These are phyloP conservation scores for Pisolithus microcarpus DNA, from an alignment of 768 basidiomycete genomes.

Conservation along the genomic window DNA sequence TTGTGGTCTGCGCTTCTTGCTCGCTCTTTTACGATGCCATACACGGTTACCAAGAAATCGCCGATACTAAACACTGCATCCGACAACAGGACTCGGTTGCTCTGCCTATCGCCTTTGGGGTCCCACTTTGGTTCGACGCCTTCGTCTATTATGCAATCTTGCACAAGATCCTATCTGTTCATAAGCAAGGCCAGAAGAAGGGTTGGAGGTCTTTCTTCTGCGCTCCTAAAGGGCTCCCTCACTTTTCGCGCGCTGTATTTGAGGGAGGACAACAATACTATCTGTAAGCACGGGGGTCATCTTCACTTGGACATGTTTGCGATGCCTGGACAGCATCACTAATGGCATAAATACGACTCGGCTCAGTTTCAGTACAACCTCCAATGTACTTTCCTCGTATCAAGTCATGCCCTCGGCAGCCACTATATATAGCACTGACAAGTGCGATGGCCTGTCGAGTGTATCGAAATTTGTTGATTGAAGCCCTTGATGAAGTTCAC, in stretches of 20 bases:
- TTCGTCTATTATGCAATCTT: constrained; percentile 30
- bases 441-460: constrained; percentile 30
- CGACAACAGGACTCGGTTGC: constrained; percentile 16
- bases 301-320: not conserved
- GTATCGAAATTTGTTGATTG: constrained; percentile 28
- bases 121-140: constrained; percentile 25
- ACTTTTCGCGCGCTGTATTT: constrained; percentile 27
- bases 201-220: constrained; percentile 16
- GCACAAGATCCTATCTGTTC: constrained; percentile 20
- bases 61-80: constrained; percentile 28
- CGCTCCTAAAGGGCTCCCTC: constrained; percentile 19
- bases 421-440: constrained; percentile 22
- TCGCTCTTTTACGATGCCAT: constrained; percentile 20
- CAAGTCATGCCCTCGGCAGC: constrained; percentile 20
- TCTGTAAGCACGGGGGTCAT: constrained; percentile 17
- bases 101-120: constrained; percentile 21
- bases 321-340: constrained; percentile 25
- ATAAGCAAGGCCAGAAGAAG: constrained; percentile 1
- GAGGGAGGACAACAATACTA: constrained; percentile 35
- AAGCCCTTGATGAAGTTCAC: constrained; percentile 1
- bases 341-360: constrained; percentile 25
- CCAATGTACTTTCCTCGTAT: constrained; percentile 16
- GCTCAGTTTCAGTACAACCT: constrained; percentile 11
- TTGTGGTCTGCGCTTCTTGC: constrained; percentile 18
- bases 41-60: constrained; percentile 21